Percentiles rank a stretch among this genome's conserved stretches.
Conservation (phyloP, 352 stramenopile species). For the Bremia lactucae region DNA sequence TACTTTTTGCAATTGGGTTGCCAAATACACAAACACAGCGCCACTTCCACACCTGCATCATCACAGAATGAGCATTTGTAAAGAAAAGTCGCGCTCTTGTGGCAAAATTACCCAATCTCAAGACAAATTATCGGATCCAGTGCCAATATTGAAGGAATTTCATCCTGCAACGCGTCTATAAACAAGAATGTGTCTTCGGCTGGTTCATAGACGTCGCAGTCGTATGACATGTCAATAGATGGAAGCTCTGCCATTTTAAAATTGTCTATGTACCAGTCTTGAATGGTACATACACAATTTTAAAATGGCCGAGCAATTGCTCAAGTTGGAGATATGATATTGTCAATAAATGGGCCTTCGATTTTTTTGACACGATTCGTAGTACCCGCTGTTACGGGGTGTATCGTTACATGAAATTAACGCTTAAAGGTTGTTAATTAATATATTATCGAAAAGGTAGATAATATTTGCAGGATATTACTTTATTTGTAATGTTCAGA, state of each 20-base stretch:
- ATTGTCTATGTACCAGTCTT: constrained; percentile 1
- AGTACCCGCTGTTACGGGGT: too few species aligned
- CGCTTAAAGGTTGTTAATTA: too few species aligned
- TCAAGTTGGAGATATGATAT: too few species aligned
- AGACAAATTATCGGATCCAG: constrained; percentile 71
- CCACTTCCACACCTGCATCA: constrained; percentile 40
- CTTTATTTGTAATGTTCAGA: too few species aligned
- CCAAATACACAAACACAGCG: constrained; percentile 63
- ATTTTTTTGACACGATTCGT: too few species aligned
- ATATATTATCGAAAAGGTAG: too few species aligned
- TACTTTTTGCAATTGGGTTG: constrained; percentile 63
- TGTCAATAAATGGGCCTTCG: too few species aligned
- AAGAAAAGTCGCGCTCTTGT: background rate
- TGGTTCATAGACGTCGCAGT: constrained; percentile 93
- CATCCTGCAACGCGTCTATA: constrained; percentile 89
- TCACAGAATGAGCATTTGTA: background rate
- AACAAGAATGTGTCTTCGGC: constrained; percentile 96
- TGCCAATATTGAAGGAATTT: constrained; percentile 47
- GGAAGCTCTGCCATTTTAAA: constrained; percentile 34
- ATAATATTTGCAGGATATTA: too few species aligned
- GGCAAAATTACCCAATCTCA: constrained; percentile 67
- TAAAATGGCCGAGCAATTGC: too few species aligned
- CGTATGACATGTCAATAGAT: constrained; percentile 66
- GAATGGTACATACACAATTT: constrained; percentile 29
- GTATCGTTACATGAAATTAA: too few species aligned